Evolutionary conservation across 1,284 basidiomycete genomes (phyloP), one percentile per base, ranked within the genome.

Genomic region (Irpex lacteus): DNA sequence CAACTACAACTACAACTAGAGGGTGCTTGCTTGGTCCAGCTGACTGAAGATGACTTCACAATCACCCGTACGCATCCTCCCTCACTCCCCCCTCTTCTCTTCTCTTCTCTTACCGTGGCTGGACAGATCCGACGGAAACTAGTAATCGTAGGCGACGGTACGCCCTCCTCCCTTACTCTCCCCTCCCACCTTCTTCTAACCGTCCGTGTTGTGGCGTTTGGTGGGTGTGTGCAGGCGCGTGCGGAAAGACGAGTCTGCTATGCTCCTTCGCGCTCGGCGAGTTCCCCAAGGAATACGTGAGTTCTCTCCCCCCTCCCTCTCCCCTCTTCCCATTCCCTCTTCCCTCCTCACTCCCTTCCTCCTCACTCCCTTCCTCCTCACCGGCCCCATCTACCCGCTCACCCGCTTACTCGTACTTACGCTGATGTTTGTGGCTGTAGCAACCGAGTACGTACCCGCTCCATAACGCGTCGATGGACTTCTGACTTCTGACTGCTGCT

Each of bases 211-310:
- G 21, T 26, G 21, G 21, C 3, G 21, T 26, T 26, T 26, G 21
- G 21, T 26, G 21, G 21, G 21, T 26, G 21, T 26, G 7, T 32
- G 37, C 68, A 91, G 90, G 91, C 81, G 91, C 91, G 70, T 93
- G 91, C 72, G 91, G 91, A 71, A 93, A 94, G 82, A 94, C 93
- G 26, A 93, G 90, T 53, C 79, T 95, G 58, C 78, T 95, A 49
- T 93, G 90, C 73, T 93, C 94, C 21, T 98, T 98, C 77, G 95
- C 95, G 4, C 87, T 98, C 49, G 97, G 97, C 66, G 94, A 98
- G 79, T 98, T 99, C 73, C 97, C 96, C 54, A 95, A 95, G 78
- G 92, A 95, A 89, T 98, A 98, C 75, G 96, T 94, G 75, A 72
- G 90, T 85, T 60, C 59, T 60, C 47, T 60, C 63, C 67, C 63